These are phyloP conservation scores for Leccinum broughii DNA, from an alignment of 768 basidiomycete species.

Conservation along the genomic window DNA sequence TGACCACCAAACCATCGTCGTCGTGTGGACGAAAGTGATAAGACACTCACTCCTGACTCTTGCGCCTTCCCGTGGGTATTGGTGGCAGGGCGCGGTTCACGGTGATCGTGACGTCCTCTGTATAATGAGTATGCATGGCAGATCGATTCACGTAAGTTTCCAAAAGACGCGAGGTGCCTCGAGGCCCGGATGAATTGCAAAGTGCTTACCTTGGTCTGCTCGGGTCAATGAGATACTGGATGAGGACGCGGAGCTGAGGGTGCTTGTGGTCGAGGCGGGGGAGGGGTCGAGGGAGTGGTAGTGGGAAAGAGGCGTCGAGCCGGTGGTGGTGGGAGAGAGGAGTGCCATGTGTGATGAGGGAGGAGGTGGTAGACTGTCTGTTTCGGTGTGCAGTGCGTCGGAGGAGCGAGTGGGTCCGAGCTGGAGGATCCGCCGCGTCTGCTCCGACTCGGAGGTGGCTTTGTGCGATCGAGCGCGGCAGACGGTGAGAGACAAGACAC, in stretches of 20 bases:
- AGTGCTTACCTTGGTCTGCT: constrained; percentile 63
- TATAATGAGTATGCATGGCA: constrained; percentile 24
- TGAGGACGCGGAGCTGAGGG: constrained; percentile 36
- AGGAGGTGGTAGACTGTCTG: neutral
- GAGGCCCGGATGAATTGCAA: constrained; percentile 20
- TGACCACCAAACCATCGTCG: constrained; percentile 29
- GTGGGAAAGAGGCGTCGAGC: constrained; percentile 34
- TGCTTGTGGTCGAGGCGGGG: constrained; percentile 20
- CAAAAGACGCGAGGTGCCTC: constrained; percentile 28
- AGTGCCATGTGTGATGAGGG: constrained; percentile 20
- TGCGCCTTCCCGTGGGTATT: constrained; percentile 51
- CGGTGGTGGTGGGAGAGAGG: constrained; percentile 25
- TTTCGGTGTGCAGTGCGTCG: constrained; percentile 9
- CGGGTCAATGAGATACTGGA: constrained; percentile 54
- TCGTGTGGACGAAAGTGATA: constrained; percentile 10
- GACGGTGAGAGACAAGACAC: constrained; percentile 41
- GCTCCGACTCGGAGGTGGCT: constrained; percentile 39
- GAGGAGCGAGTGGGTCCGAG: constrained; percentile 6
- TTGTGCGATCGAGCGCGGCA: constrained; percentile 29
- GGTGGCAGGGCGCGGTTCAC: constrained; percentile 44
- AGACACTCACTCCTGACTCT: constrained; percentile 67
- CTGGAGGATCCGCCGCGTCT: constrained; percentile 57
- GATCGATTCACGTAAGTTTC: constrained; percentile 36
- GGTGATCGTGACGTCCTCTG: constrained; percentile 78
- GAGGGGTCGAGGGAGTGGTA: constrained; percentile 36